These are phyloP conservation scores for Sungouiella blattae DNA, from an alignment of 805 yeast genomes.

Conservation along the genomic window DNA sequence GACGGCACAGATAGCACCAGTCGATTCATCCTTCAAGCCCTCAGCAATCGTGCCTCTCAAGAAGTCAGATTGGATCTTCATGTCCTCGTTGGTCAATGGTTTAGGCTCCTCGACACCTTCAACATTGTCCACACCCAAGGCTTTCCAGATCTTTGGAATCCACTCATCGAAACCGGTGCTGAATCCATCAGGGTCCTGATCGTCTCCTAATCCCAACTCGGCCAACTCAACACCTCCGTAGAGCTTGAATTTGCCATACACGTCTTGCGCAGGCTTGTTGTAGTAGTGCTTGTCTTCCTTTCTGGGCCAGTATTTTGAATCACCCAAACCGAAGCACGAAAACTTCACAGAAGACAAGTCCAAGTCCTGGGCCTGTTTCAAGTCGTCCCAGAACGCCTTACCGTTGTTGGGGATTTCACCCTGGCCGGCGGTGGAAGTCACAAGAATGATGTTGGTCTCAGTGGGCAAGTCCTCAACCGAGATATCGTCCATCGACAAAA, in stretches of 20 bases:
- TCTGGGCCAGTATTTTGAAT: constrained; percentile 92
- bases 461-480: constrained; percentile 69
- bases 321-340: constrained; percentile 77
- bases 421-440: constrained; percentile 78
- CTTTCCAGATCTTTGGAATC: constrained; percentile 84
- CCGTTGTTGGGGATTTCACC: constrained; percentile 87
- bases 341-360: constrained; percentile 58
- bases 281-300: constrained; percentile 91
- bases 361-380: constrained; percentile 57
- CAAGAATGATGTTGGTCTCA: constrained; percentile 65
- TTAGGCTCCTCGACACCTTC: constrained; percentile 89
- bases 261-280: constrained; percentile 84
- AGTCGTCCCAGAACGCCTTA: constrained; percentile 68
- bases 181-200: constrained; percentile 95
- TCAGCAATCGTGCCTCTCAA: constrained; percentile 91
- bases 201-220: constrained; percentile 89
- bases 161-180: constrained; percentile 87
- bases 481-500: constrained; percentile 66
- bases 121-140: constrained; percentile 79
- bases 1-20: constrained; percentile 86
- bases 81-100: constrained; percentile 89
- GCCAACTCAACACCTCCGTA: constrained; percentile 73
- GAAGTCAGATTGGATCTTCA: constrained; percentile 81
- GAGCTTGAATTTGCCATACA: constrained; percentile 58
- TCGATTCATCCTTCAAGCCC: constrained; percentile 73